Conservation (phyloP, 208 protist species). For the Acanthamoeba polyphaga region DNA sequence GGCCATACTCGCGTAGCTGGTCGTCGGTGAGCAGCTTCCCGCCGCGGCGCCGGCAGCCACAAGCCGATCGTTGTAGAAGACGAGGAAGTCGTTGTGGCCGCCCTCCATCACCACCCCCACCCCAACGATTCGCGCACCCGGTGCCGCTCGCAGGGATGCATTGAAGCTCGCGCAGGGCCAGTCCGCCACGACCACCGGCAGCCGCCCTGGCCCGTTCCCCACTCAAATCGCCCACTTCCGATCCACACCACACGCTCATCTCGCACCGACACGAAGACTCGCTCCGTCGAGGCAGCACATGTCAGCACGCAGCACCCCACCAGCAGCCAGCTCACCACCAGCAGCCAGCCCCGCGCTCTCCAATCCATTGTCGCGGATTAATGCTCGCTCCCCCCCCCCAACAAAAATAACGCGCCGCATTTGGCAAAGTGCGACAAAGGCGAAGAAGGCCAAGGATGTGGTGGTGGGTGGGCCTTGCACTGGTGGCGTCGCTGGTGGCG, state of each 20-base stretch:
- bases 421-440: background rate
- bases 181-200: background rate
- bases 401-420: too few species aligned
- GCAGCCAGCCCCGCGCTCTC: background rate
- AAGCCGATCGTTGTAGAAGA: constrained; percentile 32
- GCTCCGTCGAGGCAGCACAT: background rate
- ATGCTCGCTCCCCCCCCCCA: too few species aligned
- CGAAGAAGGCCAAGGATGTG: background rate
- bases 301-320: background rate
- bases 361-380: too few species aligned
- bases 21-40: constrained; percentile 24
- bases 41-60: background rate
- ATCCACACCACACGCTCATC: background rate
- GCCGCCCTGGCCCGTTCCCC: constrained; percentile 1
- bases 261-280: background rate
- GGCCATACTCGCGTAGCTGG: constrained; percentile 29
- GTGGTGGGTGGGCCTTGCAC: background rate
- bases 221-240: background rate
- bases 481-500: background rate
- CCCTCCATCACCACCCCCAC: constrained; percentile 53
- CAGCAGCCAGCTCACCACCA: background rate
- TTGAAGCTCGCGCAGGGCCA: constrained; percentile 33
- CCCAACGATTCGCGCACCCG: background rate
- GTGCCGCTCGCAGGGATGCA: background rate
- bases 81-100: constrained; percentile 69